A percentile compares a stretch with the other conserved stretches of the same genome.
These are phyloP conservation scores for Strobilomyces echinocephalus DNA, from an alignment of 768 basidiomycete species.

Conservation along the genomic window DNA sequence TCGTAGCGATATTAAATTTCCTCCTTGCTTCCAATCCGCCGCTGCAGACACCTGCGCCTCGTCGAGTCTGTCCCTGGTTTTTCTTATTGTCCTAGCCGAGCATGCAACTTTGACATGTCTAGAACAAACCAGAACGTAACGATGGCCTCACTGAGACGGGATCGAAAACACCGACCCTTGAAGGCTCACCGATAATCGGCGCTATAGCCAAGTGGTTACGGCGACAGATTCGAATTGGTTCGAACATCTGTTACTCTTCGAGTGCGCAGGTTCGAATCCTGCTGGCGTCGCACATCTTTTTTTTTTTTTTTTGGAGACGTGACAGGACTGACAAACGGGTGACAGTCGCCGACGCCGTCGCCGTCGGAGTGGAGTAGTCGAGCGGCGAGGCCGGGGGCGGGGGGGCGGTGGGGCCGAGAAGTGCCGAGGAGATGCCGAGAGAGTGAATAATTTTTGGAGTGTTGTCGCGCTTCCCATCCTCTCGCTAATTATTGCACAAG, in stretches of 20 bases:
- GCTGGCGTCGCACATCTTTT: slow-evolving; percentile 47
- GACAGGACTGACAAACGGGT: background rate
- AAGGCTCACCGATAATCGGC: slow-evolving; percentile 10
- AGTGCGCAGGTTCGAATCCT: slow-evolving; percentile 68
- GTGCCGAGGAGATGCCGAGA: slow-evolving; percentile 20
- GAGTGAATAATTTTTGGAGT: slow-evolving; percentile 10
- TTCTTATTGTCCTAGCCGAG: background rate
- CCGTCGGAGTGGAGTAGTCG: no score
- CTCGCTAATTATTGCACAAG: slow-evolving; percentile 24
- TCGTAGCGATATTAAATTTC: background rate
- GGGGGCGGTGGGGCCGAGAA: slow-evolving; percentile 6
- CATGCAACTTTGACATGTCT: background rate
- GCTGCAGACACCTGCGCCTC: background rate
- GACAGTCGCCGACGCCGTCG: background rate
- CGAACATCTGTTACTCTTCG: slow-evolving; percentile 56
- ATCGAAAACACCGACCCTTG: background rate
- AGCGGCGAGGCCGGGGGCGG: background rate
- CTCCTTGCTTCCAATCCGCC: background rate
- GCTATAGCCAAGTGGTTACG: slow-evolving; percentile 77
- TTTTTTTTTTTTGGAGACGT: background rate
- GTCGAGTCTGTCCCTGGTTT: background rate
- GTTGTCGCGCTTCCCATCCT: slow-evolving; percentile 11
- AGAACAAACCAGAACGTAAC: background rate
- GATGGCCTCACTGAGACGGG: background rate
- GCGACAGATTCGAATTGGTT: slow-evolving; percentile 61